Conservation (phyloP, 169 alveolate genomes). For the Cryptosporidium tyzzeri region DNA sequence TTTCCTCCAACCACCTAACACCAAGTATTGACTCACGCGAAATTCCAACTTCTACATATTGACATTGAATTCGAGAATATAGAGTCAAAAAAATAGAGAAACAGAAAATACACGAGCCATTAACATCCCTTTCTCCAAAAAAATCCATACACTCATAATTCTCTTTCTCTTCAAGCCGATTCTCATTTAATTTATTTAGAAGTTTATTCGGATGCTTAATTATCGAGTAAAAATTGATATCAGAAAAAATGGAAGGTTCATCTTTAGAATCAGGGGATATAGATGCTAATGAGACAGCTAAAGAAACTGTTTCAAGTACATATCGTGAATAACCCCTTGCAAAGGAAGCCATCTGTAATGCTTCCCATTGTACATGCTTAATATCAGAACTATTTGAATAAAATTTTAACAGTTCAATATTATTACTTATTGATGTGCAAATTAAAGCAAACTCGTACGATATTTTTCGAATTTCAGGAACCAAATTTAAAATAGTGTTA, state of each 20-base stretch:
- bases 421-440: constrained; percentile 39
- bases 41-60: constrained; percentile 38
- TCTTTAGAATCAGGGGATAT: constrained; percentile 29
- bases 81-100: constrained; percentile 37
- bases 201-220: constrained; percentile 15
- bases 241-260: constrained; percentile 11
- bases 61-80: constrained; percentile 42
- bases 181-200: background rate
- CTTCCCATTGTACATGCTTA: constrained; percentile 31
- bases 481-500: background rate
- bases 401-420: constrained; percentile 11
- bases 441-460: constrained; percentile 25
- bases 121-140: background rate
- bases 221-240: background rate
- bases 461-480: constrained; percentile 41
- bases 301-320: constrained; percentile 31
- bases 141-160: constrained; percentile 40
- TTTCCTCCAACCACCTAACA: constrained; percentile 48
- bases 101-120: constrained; percentile 40
- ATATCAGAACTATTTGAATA: constrained; percentile 31
- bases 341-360: constrained; percentile 66
- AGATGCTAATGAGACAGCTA: constrained; percentile 8
- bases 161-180: background rate
- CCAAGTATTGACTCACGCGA: constrained; percentile 58
- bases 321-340: constrained; percentile 66